A percentile compares a stretch with the other conserved stretches of the same genome.
phyloP scores from a whole-genome alignment of 2,329 filamentous ascomycete genomes.

The Seiridium cupressi region DNA sequence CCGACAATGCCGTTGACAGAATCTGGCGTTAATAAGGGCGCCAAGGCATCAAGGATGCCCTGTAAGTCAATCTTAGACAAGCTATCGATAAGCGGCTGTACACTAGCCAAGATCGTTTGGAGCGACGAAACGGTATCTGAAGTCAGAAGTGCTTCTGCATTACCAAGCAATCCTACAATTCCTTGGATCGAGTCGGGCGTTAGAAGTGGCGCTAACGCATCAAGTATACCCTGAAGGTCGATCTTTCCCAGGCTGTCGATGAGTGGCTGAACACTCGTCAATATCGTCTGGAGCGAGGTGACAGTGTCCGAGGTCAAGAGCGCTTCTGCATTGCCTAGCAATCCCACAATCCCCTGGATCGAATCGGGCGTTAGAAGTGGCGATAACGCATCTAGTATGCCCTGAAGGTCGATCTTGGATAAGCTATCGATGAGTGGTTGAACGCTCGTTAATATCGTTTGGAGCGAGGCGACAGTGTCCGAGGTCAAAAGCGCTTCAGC shows the following conservation, averaged over 20 bases:
- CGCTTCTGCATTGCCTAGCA: slow-evolving; percentile 26
- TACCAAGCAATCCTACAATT: slow-evolving; percentile 31
- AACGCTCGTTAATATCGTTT: slow-evolving; percentile 18
- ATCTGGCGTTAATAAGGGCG: slow-evolving; percentile 29
- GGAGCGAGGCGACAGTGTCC: slow-evolving; percentile 16
- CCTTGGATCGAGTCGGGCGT: slow-evolving; percentile 21
- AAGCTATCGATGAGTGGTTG: slow-evolving; percentile 10
- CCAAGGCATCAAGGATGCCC: slow-evolving; percentile 29
- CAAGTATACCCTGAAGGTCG: slow-evolving; percentile 24
- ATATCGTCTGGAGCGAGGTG: slow-evolving; percentile 13
- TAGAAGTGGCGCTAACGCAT: slow-evolving; percentile 18
- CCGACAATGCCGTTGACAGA: slow-evolving; percentile 26
- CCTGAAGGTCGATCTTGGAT: slow-evolving; percentile 24
- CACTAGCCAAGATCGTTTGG: slow-evolving; percentile 16
- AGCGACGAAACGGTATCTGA: slow-evolving; percentile 17
- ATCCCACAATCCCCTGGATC: slow-evolving; percentile 23
- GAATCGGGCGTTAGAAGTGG: slow-evolving; percentile 31
- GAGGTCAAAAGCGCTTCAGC: slow-evolving; percentile 25
- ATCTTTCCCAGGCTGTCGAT: slow-evolving; percentile 13
- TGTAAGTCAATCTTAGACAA: slow-evolving; percentile 29
- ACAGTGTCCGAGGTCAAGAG: slow-evolving; percentile 25
- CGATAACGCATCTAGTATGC: slow-evolving; percentile 27
- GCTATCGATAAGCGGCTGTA: slow-evolving; percentile 11
- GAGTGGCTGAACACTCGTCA: slow-evolving; percentile 14
- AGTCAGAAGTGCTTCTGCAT: slow-evolving; percentile 35